These are phyloP conservation scores for Skeletonema menzelii DNA, from an alignment of 108 stramenopile genomes.

Conservation along the genomic window DNA sequence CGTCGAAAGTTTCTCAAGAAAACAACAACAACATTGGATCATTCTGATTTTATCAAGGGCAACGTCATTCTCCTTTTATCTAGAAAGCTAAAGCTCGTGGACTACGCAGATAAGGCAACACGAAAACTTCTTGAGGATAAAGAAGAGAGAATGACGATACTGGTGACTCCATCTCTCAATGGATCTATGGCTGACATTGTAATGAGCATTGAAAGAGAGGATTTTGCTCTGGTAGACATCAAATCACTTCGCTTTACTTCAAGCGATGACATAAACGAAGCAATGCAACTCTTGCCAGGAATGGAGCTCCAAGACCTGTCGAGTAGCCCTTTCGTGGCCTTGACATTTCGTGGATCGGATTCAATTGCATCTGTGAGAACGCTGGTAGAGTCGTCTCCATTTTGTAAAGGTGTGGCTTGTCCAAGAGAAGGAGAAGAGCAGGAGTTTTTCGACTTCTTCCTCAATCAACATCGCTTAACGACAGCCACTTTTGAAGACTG, in stretches of 20 bases:
- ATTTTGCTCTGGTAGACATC: constrained; percentile 37
- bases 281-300: constrained; percentile 5
- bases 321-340: constrained; percentile 16
- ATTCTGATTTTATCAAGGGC: constrained; percentile 39
- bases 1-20: constrained; percentile 52
- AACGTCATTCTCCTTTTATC: constrained; percentile 37
- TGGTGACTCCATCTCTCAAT: constrained; percentile 18
- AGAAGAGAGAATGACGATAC: constrained; percentile 25
- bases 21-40: constrained; percentile 24
- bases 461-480: not conserved
- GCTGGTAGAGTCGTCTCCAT: constrained; percentile 26
- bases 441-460: constrained; percentile 22
- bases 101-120: constrained; percentile 48
- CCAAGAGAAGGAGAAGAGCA: constrained; percentile 12
- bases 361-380: constrained; percentile 13
- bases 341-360: constrained; percentile 33
- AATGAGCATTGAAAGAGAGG: constrained; percentile 17
- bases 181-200: constrained; percentile 33
- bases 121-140: constrained; percentile 21
- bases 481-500: constrained; percentile 76
- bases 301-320: constrained; percentile 28
- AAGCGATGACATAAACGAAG: constrained; percentile 17
- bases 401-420: constrained; percentile 9
- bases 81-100: constrained; percentile 41
- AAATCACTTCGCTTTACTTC: constrained; percentile 29